Percentiles rank a stretch among this genome's conserved stretches.
Evolutionary conservation across 768 basidiomycete genomes (phyloP).

Genomic region (Tulasnella sp.): DNA sequence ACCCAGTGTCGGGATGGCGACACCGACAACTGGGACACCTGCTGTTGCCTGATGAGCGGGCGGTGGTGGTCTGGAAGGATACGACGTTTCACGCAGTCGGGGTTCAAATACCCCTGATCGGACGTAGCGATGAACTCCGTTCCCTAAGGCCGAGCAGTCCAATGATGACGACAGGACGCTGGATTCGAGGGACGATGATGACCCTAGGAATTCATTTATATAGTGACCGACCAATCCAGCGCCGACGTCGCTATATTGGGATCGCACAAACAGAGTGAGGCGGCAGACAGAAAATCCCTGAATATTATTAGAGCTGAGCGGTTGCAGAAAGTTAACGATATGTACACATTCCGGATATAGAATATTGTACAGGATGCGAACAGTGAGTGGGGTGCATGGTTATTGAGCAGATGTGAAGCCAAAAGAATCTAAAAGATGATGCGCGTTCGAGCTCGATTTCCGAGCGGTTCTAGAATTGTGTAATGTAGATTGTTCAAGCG

Average conservation of each 20-base stretch:
- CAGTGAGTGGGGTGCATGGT: not conserved
- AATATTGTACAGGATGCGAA: not conserved
- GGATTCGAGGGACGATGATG: too few species aligned
- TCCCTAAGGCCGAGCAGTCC: not conserved
- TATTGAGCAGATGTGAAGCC: not conserved
- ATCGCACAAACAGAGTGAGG: too few species aligned
- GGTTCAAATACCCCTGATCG: not conserved
- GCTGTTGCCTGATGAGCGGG: not conserved
- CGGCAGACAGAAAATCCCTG: too few species aligned
- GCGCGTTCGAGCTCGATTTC: not conserved
- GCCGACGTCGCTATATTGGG: too few species aligned
- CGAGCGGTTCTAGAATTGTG: not conserved
- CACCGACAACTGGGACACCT: not conserved
- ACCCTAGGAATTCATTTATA: too few species aligned
- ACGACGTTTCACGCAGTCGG: not conserved
- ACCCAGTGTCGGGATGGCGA: not conserved
- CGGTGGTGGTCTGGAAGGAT: not conserved
- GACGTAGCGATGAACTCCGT: not conserved
- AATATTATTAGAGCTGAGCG: not conserved
- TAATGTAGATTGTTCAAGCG: not conserved
- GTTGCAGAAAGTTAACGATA: not conserved
- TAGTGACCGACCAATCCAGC: too few species aligned
- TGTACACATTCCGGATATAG: not conserved
- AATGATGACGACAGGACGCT: too few species aligned
- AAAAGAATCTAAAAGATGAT: not conserved